Conservation (phyloP, 2,329 filamentous ascomycete species). For the Calonectria leucothoes region DNA sequence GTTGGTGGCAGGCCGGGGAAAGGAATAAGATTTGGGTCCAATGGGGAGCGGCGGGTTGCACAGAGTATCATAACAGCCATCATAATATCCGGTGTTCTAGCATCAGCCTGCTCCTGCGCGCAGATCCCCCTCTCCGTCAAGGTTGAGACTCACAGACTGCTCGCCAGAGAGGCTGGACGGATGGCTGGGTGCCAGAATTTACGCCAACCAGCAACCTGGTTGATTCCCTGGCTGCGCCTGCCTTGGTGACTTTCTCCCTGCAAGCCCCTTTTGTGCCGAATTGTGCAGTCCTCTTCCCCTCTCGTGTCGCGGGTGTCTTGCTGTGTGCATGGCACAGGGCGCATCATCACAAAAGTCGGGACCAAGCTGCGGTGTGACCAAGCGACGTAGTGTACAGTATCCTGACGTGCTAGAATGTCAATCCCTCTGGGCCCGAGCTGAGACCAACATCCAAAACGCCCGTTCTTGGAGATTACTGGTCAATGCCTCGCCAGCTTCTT, state of each 20-base stretch:
- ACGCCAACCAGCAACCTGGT: conserved; percentile 1
- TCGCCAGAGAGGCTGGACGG: not conserved
- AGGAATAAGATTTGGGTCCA: not conserved
- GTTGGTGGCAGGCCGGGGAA: not conserved
- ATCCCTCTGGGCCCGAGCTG: conserved; percentile 31
- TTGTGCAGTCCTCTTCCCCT: not conserved
- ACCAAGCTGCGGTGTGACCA: conserved; percentile 27
- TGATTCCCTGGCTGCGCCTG: not conserved
- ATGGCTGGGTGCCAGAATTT: conserved; percentile 4
- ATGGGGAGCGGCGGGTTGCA: not conserved
- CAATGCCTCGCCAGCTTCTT: conserved; percentile 37
- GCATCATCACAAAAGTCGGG: conserved; percentile 10
- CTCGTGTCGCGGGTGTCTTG: not conserved
- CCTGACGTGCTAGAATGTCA: conserved; percentile 13
- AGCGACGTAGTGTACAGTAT: conserved; percentile 13
- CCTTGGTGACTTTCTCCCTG: not conserved
- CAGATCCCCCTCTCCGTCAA: conserved; percentile 12
- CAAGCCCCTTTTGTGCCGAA: conserved; percentile 9
- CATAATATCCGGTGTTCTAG: conserved; percentile 5
- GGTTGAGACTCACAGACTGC: not conserved
- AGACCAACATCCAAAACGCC: conserved; percentile 36
- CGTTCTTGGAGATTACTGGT: conserved; percentile 42
- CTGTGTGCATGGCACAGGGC: conserved; percentile 11
- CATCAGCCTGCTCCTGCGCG: conserved; percentile 4
- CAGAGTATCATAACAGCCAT: conserved; percentile 2